Percentiles rank a stretch among this genome's conserved stretches.
phyloP scores from a whole-genome alignment of 2,329 filamentous ascomycete species.

The Chrysoporthe austroafricana region DNA sequence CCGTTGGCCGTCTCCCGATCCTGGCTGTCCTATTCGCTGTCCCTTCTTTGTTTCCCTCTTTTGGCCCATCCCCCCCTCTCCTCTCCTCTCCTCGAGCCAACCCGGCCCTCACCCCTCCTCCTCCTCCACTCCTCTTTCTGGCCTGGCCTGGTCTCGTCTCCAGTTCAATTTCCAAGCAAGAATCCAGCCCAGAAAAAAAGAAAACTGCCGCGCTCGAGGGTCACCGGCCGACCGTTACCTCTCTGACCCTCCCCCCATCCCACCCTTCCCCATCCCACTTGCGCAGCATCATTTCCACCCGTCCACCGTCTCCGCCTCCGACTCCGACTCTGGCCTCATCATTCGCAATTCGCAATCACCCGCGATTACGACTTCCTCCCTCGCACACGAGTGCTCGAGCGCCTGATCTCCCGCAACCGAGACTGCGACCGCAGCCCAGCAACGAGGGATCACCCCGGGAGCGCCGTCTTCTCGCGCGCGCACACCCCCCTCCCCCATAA shows the following conservation, averaged over 20 bases:
- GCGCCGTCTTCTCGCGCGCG: neutral
- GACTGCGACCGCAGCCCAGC: neutral
- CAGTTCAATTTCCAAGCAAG: conserved; percentile 18
- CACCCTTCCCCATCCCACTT: conserved; percentile 1
- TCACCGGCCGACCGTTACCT: conserved; percentile 9
- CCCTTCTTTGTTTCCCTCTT: conserved; percentile 14
- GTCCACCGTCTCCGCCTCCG: conserved; percentile 1
- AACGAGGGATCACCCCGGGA: neutral
- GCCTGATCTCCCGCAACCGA: neutral
- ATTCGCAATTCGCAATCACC: conserved; percentile 5
- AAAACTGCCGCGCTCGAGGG: neutral
- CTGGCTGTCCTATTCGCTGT: conserved; percentile 10
- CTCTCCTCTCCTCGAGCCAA: neutral
- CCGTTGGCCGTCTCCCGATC: neutral
- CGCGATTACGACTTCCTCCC: neutral
- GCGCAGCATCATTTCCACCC: conserved; percentile 8
- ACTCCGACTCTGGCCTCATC: neutral
- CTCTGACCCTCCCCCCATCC: neutral
- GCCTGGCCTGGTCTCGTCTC: neutral
- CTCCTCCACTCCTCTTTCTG: conserved; percentile 5
- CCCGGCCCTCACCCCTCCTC: neutral
- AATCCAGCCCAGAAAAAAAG: neutral
- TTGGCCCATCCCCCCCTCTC: conserved; percentile 4
- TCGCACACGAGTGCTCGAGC: neutral
- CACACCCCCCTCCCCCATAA: no score